Evolutionary conservation across 345 rosid genomes (phyloP), one percentile per base, ranked within the genome.

Genomic region (Lumnitzera racemosa): DNA sequence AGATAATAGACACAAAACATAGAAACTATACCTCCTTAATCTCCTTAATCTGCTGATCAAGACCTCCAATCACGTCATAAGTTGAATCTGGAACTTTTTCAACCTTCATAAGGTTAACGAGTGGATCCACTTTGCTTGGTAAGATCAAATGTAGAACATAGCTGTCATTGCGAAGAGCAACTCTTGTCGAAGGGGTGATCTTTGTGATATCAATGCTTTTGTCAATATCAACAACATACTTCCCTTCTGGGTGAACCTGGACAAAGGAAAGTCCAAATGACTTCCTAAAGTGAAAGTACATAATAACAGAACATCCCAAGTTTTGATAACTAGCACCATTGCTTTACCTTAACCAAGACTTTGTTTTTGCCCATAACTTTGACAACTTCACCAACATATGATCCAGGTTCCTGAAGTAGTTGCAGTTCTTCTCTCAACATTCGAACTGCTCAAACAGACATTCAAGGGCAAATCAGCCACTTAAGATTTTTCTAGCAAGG

Each of bases 191-290:
- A 15, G 99, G 95, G 1, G 90, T 90, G 57, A 94, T 82, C 62
- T 94, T 94, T 7, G 99, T 86, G 66, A 94, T 90, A 75, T 90
- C 97, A 43, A 94, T 94, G 60, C 71, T 90, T 75, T 88, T 94
- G 76, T 90, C 99, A 69, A 94, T 74, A 72, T 90, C 99, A 55
- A 90, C 97, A 46, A 94, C 99, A 75, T 94, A 94, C 70, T 94
- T 94, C 25, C 99, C 97, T 76, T 94, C 97, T n/a, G 97, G 99
- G 72, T 94, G 99, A 70, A 94, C 99, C 99, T 94, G 80, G 14
- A 61, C 61, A 59, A 52, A 31, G 62, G 41, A 27, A 58, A 27
- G 43, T n/a, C 15, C 43, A 36, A 5, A 36, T 36, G 9, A 36
- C 43, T 5, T 36, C 7, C 43, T 36, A 6, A 36, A 36, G 43